Percentiles rank a stretch among this genome's conserved stretches.
These are phyloP conservation scores for Piper longum DNA, from an alignment of 164 flowering plant species.

Conservation along the genomic window DNA sequence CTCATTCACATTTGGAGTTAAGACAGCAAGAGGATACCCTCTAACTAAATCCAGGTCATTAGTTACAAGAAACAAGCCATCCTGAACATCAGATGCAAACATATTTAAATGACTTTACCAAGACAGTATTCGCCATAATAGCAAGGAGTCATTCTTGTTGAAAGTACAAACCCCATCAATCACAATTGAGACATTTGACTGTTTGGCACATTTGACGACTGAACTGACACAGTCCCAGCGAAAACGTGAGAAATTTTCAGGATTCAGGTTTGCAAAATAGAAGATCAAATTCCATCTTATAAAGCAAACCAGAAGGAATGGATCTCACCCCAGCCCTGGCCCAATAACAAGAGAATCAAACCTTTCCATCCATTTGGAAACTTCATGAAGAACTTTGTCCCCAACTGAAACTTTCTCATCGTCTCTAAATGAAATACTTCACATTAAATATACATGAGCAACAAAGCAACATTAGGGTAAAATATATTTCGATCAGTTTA, in stretches of 20 bases:
- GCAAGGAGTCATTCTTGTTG: not conserved
- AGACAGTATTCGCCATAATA: no score
- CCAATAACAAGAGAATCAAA: constrained; percentile 94
- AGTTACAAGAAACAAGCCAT: constrained; percentile 97
- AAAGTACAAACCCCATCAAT: constrained; percentile 72
- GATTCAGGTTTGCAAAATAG: not conserved
- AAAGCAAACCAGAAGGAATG: constrained; percentile 68
- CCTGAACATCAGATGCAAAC: constrained; percentile 30
- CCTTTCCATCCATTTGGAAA: constrained; percentile 93
- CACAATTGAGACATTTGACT: constrained; percentile 62
- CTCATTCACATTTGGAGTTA: constrained; percentile 94
- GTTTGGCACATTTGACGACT: constrained; percentile 67
- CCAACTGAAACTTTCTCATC: constrained; percentile 38
- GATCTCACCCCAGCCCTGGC: constrained; percentile 97
- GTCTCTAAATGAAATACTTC: constrained; percentile 32
- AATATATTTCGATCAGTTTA: not conserved
- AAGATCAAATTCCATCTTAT: not conserved
- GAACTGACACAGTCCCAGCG: constrained; percentile 75
- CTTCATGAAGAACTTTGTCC: constrained; percentile 53
- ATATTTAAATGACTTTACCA: not conserved
- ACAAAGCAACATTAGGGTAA: not conserved
- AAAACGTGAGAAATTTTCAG: not conserved
- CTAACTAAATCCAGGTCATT: constrained; percentile 57
- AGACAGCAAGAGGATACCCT: constrained; percentile 79
- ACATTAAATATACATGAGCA: constrained; percentile 6